Conservation (phyloP, 176 grass and related monocot genomes). For the Juncus effusus region DNA sequence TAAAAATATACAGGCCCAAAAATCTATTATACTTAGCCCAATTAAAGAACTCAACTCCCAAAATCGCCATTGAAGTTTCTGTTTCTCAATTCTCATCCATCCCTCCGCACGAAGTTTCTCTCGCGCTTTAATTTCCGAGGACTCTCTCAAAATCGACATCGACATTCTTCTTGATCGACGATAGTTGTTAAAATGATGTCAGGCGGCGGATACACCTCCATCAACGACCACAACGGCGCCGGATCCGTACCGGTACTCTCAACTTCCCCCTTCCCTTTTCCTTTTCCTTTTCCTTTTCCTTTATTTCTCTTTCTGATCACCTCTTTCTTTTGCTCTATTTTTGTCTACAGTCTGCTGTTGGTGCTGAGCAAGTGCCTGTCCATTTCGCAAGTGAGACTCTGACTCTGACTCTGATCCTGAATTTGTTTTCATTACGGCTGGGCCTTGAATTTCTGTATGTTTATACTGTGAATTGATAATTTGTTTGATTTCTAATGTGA, state of each 20-base stretch:
- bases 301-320: not conserved
- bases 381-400: slow-evolving; percentile 49
- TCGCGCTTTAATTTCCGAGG: too few relatives aligned
- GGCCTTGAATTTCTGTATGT: slow-evolving; percentile 18
- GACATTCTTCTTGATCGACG: not conserved
- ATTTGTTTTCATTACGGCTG: slow-evolving; percentile 25
- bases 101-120: too few relatives aligned
- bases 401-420: not conserved
- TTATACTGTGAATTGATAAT: not conserved
- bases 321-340: not conserved
- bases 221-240: slow-evolving; percentile 70
- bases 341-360: slow-evolving; percentile 46
- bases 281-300: not conserved
- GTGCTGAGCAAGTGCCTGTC: slow-evolving; percentile 63
- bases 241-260: slow-evolving; percentile 23
- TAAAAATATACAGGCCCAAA: too few relatives aligned
- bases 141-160: too few relatives aligned
- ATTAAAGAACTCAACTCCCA: too few relatives aligned
- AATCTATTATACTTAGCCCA: too few relatives aligned
- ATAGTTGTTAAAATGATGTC: slow-evolving; percentile 63
- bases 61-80: too few relatives aligned
- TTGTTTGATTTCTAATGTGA: not conserved
- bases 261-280: not conserved
- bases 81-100: too few relatives aligned
- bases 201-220: slow-evolving; percentile 70